A percentile compares a stretch with the other conserved stretches of the same genome.
Conservation (phyloP, 257 asterid species). For the Euphrasia confusa region DNA sequence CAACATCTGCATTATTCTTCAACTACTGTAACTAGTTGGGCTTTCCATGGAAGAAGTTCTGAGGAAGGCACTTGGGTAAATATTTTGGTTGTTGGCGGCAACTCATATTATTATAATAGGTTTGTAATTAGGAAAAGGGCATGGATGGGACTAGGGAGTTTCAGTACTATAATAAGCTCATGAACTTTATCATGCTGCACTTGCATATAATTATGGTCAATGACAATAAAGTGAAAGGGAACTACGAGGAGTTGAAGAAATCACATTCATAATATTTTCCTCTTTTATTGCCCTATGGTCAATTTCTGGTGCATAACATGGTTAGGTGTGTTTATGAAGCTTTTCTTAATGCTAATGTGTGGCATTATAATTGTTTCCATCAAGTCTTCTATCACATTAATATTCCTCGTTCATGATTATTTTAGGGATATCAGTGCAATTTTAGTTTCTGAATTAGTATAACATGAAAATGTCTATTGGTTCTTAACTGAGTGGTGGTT, state of each 20-base stretch:
- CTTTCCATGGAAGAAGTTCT: neutral
- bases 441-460: neutral
- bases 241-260: neutral
- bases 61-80: neutral
- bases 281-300: neutral
- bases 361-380: neutral
- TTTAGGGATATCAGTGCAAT: conserved; percentile 1
- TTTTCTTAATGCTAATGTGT: conserved; percentile 8
- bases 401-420: conserved; percentile 5
- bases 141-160: neutral
- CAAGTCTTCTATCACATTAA: neutral
- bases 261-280: neutral
- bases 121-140: neutral
- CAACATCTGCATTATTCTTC: neutral
- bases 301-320: neutral
- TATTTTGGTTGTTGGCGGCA: neutral
- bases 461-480: neutral
- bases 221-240: neutral
- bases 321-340: too few relatives aligned
- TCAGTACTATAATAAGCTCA: neutral
- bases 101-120: neutral
- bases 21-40: neutral
- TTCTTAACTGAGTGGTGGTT: conserved; percentile 20
- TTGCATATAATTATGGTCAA: conserved; percentile 1
- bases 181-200: neutral